Conservation (phyloP, 306 rosid species). For the cucumber (Cucumis sativus) region Cucumber_9930_V3 NC_026657.2:19540501-19541000, state of each 20-base stretch:
- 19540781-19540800: neutral
- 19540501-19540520: neutral
- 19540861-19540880: too few species aligned
- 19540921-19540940: neutral
- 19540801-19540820: neutral
- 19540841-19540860: conserved; percentile 6
- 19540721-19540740: conserved; percentile 10
- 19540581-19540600: conserved; percentile 11
- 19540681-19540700: conserved; percentile 10
- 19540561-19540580: conserved; percentile 8
- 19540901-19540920: too few species aligned
- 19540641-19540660: conserved; percentile 4
- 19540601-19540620: neutral
- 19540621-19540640: conserved; percentile 15
- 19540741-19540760: neutral
- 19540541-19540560: conserved; percentile 11
- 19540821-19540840: neutral
- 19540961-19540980: neutral
- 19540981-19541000: neutral
- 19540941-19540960: too few species aligned
- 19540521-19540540: neutral
- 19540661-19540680: conserved; percentile 14
- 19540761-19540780: neutral
- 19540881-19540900: too few species aligned
- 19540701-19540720: neutral